Evolutionary conservation across 768 basidiomycete species (phyloP).

Genomic region (Hemileccinum impolitum): DNA sequence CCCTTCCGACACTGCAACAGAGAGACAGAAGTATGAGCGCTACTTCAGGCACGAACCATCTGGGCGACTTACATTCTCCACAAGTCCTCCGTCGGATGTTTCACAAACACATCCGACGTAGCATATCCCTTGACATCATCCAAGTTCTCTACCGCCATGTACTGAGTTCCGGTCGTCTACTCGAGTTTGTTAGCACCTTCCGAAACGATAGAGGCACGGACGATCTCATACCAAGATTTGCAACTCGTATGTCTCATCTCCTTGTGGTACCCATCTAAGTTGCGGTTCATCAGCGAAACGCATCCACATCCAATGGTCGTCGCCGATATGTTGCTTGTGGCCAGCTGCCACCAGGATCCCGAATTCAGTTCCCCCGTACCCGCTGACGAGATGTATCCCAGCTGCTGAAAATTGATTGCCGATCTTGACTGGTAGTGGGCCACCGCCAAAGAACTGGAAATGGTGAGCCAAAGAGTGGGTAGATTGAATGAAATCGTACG

Average conservation of each 20-base stretch:
- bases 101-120: slow-evolving; percentile 42
- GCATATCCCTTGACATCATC: slow-evolving; percentile 34
- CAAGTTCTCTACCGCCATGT: slow-evolving; percentile 29
- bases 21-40: not conserved
- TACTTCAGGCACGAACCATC: not conserved
- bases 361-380: slow-evolving; percentile 38
- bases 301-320: slow-evolving; percentile 38
- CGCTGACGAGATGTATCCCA: slow-evolving; percentile 30
- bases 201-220: not conserved
- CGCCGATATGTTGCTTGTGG: slow-evolving; percentile 9
- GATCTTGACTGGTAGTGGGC: slow-evolving; percentile 31
- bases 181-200: not conserved
- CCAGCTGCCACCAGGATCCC: slow-evolving; percentile 4
- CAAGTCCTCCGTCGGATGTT: slow-evolving; percentile 40
- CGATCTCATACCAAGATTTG: slow-evolving; percentile 33
- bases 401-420: slow-evolving; percentile 32
- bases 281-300: slow-evolving; percentile 19
- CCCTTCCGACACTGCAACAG: slow-evolving; percentile 35
- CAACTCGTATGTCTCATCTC: slow-evolving; percentile 34
- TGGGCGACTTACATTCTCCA: slow-evolving; percentile 39
- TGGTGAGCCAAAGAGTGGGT: not conserved
- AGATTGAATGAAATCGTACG: not conserved
- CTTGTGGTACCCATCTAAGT: slow-evolving; percentile 30
- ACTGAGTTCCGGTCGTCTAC: not conserved
- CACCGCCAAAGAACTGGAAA: slow-evolving; percentile 36